A percentile compares a stretch with the other conserved stretches of the same genome.
These are phyloP conservation scores for Cyclotella kingstonii DNA, from an alignment of 108 stramenopile genomes.

Conservation along the genomic window DNA sequence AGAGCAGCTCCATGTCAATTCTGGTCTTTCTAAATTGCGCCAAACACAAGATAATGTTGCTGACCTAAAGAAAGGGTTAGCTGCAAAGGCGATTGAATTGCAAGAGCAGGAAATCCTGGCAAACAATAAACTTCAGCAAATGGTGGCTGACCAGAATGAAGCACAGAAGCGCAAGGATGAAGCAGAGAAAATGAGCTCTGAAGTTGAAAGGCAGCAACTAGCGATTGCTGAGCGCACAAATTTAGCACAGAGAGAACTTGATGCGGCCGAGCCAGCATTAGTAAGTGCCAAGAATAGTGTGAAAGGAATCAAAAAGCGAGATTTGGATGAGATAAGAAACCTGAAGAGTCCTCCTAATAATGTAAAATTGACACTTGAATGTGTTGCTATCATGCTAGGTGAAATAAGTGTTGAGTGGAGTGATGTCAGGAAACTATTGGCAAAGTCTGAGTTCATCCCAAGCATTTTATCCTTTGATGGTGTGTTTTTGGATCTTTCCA, in stretches of 20 bases:
- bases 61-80: conserved; percentile 81
- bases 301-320: conserved; percentile 91
- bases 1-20: conserved; percentile 93
- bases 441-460: conserved; percentile 93
- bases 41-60: conserved; percentile 94
- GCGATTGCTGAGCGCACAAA: conserved; percentile 84
- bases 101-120: conserved; percentile 87
- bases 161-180: conserved; percentile 93
- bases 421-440: conserved; percentile 91
- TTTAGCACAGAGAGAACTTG: conserved; percentile 91
- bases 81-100: conserved; percentile 77
- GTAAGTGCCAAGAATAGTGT: conserved; percentile 85
- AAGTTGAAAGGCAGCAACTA: conserved; percentile 76
- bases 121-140: conserved; percentile 95
- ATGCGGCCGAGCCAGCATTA: conserved; percentile 96
- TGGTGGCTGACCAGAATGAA: conserved; percentile 97
- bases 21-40: conserved; percentile 91
- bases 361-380: conserved; percentile 93
- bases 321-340: conserved; percentile 94
- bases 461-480: conserved; percentile 91
- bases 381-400: conserved; percentile 95
- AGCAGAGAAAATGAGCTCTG: conserved; percentile 88
- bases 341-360: conserved; percentile 92
- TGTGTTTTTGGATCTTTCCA: conserved; percentile 3
- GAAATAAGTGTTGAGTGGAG: conserved; percentile 89